Conservation (phyloP, 345 rosid species). For the Excoecaria cochinchinensis region DNA sequence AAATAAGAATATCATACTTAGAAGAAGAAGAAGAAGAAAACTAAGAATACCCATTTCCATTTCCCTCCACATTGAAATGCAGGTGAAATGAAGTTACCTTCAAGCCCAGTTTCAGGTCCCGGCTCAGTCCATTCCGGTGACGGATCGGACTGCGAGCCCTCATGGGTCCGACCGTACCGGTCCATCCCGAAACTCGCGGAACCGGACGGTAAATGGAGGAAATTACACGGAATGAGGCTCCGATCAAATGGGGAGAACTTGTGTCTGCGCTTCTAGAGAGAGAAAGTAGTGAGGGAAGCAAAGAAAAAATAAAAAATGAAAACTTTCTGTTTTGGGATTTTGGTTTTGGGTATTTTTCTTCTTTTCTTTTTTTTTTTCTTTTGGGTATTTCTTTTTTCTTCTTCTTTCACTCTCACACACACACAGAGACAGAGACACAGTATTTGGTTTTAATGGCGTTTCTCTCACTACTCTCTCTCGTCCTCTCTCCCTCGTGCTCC, state of each 20-base stretch:
- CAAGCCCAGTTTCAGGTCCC: conserved; percentile 57
- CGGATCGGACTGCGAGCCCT: conserved; percentile 64
- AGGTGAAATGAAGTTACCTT: conserved; percentile 49
- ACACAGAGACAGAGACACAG: not conserved
- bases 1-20: conserved; percentile 7
- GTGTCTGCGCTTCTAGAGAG: conserved; percentile 2
- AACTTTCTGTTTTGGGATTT: not conserved
- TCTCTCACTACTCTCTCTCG: not conserved
- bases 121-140: conserved; percentile 69
- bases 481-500: not conserved
- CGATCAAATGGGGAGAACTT: conserved; percentile 41
- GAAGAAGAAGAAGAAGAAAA: not conserved
- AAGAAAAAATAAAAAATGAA: not conserved
- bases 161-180: conserved; percentile 62
- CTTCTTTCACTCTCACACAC: not conserved
- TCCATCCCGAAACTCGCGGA: conserved; percentile 43
- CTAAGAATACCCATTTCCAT: not conserved
- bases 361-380: not conserved
- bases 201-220: conserved; percentile 13
- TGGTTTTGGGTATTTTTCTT: not conserved
- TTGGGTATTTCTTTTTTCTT: not conserved
- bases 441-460: not conserved
- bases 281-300: not conserved
- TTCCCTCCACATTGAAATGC: conserved; percentile 11
- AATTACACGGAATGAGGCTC: conserved; percentile 9